These are phyloP conservation scores for Cryptosporidium parvum DNA, from an alignment of 169 alveolate species.

Conservation along the genomic window DNA sequence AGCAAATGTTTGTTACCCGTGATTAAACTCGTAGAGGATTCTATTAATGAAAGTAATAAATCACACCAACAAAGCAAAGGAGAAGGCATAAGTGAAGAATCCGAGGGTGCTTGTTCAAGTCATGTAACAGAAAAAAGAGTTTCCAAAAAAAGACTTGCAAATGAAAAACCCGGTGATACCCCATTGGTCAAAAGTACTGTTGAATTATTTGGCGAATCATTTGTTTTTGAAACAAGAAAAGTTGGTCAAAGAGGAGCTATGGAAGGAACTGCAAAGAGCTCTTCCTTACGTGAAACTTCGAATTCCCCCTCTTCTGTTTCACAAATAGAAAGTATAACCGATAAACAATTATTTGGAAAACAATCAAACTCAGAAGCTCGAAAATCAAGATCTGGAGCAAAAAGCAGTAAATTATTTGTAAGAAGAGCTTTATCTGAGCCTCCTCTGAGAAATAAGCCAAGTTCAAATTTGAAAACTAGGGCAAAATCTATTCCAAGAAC, in stretches of 20 bases:
- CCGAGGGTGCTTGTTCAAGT: not conserved
- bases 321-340: not conserved
- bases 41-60: not conserved
- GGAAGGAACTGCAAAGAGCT: not conserved
- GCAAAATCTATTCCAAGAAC: constrained; percentile 1
- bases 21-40: not conserved
- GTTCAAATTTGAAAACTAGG: not conserved
- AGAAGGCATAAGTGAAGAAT: not conserved
- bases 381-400: constrained; percentile 3
- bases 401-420: not conserved
- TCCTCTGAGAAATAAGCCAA: not conserved
- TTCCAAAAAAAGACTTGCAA: not conserved
- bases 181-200: not conserved
- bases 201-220: not conserved
- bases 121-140: not conserved
- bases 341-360: not conserved
- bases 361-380: not conserved
- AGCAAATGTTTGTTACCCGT: not conserved
- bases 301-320: not conserved
- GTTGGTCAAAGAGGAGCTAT: not conserved
- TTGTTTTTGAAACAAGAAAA: not conserved
- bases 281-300: not conserved
- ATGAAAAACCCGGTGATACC: not conserved
- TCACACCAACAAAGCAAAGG: not conserved
- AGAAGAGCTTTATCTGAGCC: not conserved